These are phyloP conservation scores for Cudoniella acicularis DNA, from an alignment of 495 filamentous ascomycete species.

Conservation along the genomic window DNA sequence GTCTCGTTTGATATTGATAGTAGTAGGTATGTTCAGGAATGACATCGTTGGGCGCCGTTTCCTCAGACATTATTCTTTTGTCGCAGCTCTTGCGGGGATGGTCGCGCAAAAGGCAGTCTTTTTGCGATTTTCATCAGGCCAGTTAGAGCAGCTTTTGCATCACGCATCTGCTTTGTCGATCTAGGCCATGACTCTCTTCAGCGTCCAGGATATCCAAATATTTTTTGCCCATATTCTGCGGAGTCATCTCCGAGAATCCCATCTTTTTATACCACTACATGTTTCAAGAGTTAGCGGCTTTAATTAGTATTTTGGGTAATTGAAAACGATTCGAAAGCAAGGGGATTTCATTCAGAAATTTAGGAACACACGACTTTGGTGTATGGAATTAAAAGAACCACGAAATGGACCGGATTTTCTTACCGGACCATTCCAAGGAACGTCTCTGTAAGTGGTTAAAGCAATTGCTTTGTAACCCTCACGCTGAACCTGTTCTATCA, in stretches of 20 bases:
- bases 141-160: slow-evolving; percentile 21
- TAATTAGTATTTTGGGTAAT: not conserved
- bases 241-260: slow-evolving; percentile 21
- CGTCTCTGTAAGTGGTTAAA: slow-evolving; percentile 20
- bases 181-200: slow-evolving; percentile 18
- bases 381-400: not conserved
- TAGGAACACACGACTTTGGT: too few species aligned
- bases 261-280: slow-evolving; percentile 19
- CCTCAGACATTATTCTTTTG: not conserved
- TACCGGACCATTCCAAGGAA: slow-evolving; percentile 24
- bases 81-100: not conserved
- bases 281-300: not conserved
- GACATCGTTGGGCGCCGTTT: too few species aligned
- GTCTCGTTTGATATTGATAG: too few species aligned
- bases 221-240: slow-evolving; percentile 10
- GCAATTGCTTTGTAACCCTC: slow-evolving; percentile 19
- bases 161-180: slow-evolving; percentile 17
- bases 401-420: not conserved
- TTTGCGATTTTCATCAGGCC: not conserved
- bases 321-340: not conserved
- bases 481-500: slow-evolving; percentile 13
- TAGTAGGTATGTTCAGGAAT: too few species aligned
- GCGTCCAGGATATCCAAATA: slow-evolving; percentile 15
- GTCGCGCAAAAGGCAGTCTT: not conserved
- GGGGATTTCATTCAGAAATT: too few species aligned